Evolutionary conservation across 495 filamentous ascomycete genomes (phyloP).

Genomic region (Cetradonia linearis): DNA sequence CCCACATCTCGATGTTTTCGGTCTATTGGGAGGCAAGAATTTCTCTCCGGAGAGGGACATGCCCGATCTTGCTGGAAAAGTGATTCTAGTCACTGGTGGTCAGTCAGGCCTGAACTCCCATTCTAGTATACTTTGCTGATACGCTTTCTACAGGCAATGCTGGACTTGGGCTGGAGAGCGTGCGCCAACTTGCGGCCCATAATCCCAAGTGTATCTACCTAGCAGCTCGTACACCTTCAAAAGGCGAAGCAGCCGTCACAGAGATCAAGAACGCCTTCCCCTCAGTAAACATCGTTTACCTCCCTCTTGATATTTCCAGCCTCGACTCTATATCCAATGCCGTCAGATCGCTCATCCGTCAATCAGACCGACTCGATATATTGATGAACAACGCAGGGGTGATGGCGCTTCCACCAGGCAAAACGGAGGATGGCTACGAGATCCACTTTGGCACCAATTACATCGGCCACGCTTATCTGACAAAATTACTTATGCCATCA

Average conservation of each 20-base stretch:
- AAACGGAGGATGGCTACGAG: conserved; percentile 57
- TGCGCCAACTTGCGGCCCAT: conserved; percentile 52
- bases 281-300: conserved; percentile 38
- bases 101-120: conserved; percentile 12
- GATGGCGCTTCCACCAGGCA: conserved; percentile 41
- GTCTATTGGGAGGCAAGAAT: conserved; percentile 19
- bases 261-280: conserved; percentile 40
- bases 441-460: conserved; percentile 65
- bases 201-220: conserved; percentile 53
- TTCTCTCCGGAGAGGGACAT: conserved; percentile 51
- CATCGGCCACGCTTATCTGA: conserved; percentile 56
- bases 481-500: conserved; percentile 49
- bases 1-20: background rate
- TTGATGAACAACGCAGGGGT: conserved; percentile 64
- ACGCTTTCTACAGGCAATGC: conserved; percentile 41
- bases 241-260: conserved; percentile 41
- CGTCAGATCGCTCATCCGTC: conserved; percentile 36
- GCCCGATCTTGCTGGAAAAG: conserved; percentile 43
- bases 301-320: conserved; percentile 43
- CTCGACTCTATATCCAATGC: conserved; percentile 43
- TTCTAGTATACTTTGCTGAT: conserved; percentile 12
- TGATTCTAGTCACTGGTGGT: conserved; percentile 56
- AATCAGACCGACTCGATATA: conserved; percentile 46
- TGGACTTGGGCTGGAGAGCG: conserved; percentile 56
- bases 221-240: conserved; percentile 45